Conservation (phyloP, 768 basidiomycete genomes). For the Pleurotus giganteus region DNA sequence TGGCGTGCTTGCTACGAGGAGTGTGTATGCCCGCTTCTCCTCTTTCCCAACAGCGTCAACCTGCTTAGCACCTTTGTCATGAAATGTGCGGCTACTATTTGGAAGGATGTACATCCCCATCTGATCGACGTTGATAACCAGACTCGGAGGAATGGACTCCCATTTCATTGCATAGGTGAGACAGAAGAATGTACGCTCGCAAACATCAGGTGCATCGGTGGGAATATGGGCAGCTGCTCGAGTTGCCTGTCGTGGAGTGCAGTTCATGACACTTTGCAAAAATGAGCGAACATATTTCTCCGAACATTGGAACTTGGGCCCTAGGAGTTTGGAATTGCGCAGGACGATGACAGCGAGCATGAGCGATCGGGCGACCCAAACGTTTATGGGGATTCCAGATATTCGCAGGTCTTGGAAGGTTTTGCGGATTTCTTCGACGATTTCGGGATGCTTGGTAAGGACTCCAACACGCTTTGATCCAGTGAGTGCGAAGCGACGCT, state of each 20-base stretch:
- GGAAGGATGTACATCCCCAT: conserved; percentile 17
- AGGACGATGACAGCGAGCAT: conserved; percentile 15
- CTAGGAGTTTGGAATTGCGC: conserved; percentile 9
- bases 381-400: conserved; percentile 13
- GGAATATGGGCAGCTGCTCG: conserved; percentile 19
- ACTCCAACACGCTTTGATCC: conserved; percentile 16
- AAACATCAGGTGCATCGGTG: conserved; percentile 8
- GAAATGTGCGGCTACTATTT: conserved; percentile 14
- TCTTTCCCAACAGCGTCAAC: conserved; percentile 24
- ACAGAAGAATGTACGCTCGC: conserved; percentile 17
- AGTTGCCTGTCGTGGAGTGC: conserved; percentile 16
- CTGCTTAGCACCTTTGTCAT: conserved; percentile 17
- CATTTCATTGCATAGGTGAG: conserved; percentile 13
- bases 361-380: conserved; percentile 13
- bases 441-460: conserved; percentile 14
- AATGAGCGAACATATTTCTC: conserved; percentile 17
- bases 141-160: not conserved
- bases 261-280: conserved; percentile 18
- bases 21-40: conserved; percentile 28
- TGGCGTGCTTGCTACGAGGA: conserved; percentile 22
- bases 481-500: conserved; percentile 5
- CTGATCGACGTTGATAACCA: conserved; percentile 23
- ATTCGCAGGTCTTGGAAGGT: conserved; percentile 13
- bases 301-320: conserved; percentile 13
- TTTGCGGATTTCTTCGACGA: conserved; percentile 15